Conservation (phyloP, 192 early-diverging fungal genomes). For the Cetraspora pellucida region DNA sequence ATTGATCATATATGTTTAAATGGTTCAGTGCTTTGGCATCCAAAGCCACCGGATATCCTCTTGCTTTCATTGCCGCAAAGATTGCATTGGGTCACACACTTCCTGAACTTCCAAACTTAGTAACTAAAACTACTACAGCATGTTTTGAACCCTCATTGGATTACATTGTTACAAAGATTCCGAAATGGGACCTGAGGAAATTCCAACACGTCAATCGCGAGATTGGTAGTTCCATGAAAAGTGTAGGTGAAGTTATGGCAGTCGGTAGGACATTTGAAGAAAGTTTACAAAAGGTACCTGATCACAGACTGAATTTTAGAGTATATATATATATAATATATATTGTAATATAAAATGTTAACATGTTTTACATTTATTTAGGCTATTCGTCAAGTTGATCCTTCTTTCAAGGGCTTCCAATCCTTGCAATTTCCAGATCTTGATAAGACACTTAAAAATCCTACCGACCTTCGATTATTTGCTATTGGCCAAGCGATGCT, state of each 20-base stretch:
- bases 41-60: constrained; percentile 97
- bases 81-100: constrained; percentile 91
- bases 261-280: constrained; percentile 98
- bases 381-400: constrained; percentile 93
- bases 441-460: constrained; percentile 86
- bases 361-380: constrained; percentile 13
- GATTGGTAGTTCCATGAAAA: constrained; percentile 94
- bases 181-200: constrained; percentile 94
- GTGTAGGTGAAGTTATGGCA: constrained; percentile 97
- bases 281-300: constrained; percentile 94
- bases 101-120: constrained; percentile 91
- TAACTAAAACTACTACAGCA: constrained; percentile 94
- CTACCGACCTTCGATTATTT: constrained; percentile 94
- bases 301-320: constrained; percentile 86
- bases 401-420: constrained; percentile 83
- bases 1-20: background rate
- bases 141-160: constrained; percentile 98
- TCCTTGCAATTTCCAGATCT: constrained; percentile 58
- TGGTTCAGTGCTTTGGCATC: constrained; percentile 86
- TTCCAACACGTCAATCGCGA: constrained; percentile 91
- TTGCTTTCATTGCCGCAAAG: constrained; percentile 98
- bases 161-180: constrained; percentile 86
- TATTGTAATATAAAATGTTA: background rate
- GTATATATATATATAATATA: constrained; percentile 39
- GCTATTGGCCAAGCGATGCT: constrained; percentile 92